Percentiles rank a stretch among this genome's conserved stretches.
Conservation (phyloP, 495 filamentous ascomycete genomes). For the Evansstolkia leycettana region DNA sequence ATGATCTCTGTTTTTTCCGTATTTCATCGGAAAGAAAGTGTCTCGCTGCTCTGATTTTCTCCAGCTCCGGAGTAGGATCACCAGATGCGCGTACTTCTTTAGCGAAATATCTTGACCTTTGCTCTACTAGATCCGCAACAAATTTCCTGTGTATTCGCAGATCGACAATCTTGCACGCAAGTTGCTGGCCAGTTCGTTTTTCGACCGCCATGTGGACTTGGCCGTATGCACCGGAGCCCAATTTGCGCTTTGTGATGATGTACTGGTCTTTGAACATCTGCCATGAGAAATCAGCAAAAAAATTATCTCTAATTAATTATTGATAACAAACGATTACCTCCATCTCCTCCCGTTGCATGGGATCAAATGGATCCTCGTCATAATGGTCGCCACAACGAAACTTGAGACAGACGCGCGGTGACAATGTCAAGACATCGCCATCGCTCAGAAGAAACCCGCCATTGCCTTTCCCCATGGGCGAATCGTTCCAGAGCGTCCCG, state of each 20-base stretch:
- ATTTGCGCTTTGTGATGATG: conserved; percentile 31
- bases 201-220: conserved; percentile 37
- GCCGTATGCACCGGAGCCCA: conserved; percentile 38
- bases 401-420: conserved; percentile 9
- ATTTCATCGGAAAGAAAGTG: conserved; percentile 1
- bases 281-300: not conserved
- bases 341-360: conserved; percentile 15
- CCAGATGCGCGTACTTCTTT: not conserved
- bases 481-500: conserved; percentile 41
- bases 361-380: conserved; percentile 7
- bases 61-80: conserved; percentile 1
- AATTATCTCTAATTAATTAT: too few relatives aligned
- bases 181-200: conserved; percentile 19
- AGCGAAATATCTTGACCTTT: conserved; percentile 2
- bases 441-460: conserved; percentile 38
- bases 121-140: conserved; percentile 1
- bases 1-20: conserved; percentile 6
- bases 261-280: conserved; percentile 38
- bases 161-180: conserved; percentile 43
- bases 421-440: conserved; percentile 36
- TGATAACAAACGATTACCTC: conserved; percentile 9
- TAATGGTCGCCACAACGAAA: conserved; percentile 8
- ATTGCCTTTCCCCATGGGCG: conserved; percentile 26
- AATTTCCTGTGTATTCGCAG: conserved; percentile 7
- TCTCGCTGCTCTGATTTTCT: not conserved